Evolutionary conservation across 2,329 filamentous ascomycete genomes (phyloP), one percentile per base, ranked within the genome.

Genomic region (Westerdykella ornata): DNA sequence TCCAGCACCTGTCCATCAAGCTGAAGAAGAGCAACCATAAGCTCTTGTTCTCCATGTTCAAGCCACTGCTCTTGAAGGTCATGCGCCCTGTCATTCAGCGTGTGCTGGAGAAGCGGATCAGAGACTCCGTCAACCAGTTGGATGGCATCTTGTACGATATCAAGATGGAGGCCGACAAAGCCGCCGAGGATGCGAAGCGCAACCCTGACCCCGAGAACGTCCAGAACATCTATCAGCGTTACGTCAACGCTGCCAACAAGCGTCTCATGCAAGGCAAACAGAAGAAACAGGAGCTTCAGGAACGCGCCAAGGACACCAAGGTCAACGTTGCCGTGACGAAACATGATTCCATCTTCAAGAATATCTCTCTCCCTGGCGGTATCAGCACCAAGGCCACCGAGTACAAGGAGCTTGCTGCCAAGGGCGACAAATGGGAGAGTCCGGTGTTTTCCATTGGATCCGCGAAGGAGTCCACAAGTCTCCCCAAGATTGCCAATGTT

Each of bases 11-110:
- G 43, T 78, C 84, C 54, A 82, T 98, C 71, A 95, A 94, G 72
- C 68, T 98, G 51, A 88, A 89, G 76, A 81, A 95, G 74, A 96
- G 89, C 39, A 94, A 84, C 66, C 89, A 97, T 77, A 98, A 96
- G 78, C 60, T 92, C 11, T 75, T 97, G 16, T 95, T 97, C 67
- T 73, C 72, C 41, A 63, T 96, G 29, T 84, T 90, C 74, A 96
- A 96, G 76, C 87, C 89, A 4, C 63, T 97, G 18, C 75, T 94
- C 51, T 76, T 96, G 62, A 88, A 83, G 69, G 80, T 88, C 19
- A 78, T 98, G 56, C 83, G 85, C 36, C 88, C 90, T 26, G 84
- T 80, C 14, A 74, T 98, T 44, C 81, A 92, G 68, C 94, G 92
- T 75, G 84, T 84, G 2, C 70, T 94, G 1, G 90, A 95, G 72